These are phyloP conservation scores for Boletus reticuloceps DNA, from an alignment of 768 basidiomycete genomes.

Conservation along the genomic window DNA sequence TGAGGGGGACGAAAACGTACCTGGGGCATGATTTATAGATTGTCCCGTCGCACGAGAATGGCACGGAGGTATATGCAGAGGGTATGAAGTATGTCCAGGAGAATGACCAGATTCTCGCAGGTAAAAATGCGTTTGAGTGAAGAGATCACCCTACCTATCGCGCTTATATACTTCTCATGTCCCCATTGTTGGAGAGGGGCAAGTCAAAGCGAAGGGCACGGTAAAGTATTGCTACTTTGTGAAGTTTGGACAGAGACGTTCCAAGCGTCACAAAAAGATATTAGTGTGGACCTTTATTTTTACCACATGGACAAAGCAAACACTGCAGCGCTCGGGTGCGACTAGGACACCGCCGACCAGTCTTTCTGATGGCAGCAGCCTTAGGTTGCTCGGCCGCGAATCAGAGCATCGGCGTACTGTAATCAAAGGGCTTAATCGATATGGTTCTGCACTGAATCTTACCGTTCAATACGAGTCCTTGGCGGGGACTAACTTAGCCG, in stretches of 20 bases:
- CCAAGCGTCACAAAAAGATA: constrained; percentile 1
- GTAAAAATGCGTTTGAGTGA: not conserved
- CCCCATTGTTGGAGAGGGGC: constrained; percentile 7
- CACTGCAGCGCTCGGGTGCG: not conserved
- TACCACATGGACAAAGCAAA: constrained; percentile 1
- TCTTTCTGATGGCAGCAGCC: too few relatives aligned
- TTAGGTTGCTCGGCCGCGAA: too few relatives aligned
- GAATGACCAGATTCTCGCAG: constrained; percentile 21
- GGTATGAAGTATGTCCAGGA: not conserved
- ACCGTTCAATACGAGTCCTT: too few relatives aligned
- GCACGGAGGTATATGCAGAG: not conserved
- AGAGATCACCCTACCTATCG: not conserved
- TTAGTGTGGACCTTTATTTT: not conserved
- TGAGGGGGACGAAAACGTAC: not conserved
- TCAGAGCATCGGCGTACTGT: too few relatives aligned
- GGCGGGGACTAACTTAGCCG: too few relatives aligned
- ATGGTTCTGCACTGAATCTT: too few relatives aligned
- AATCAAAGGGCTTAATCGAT: too few relatives aligned
- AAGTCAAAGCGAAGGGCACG: constrained; percentile 8
- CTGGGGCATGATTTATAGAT: constrained; percentile 9
- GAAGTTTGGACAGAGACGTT: not conserved
- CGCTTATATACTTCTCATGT: constrained; percentile 13
- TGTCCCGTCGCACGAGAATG: not conserved
- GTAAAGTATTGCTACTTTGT: not conserved
- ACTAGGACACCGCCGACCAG: too few relatives aligned